Evolutionary conservation across 1,139 yeast genomes (phyloP).

Genomic region (Geotrichum klebahnii): DNA sequence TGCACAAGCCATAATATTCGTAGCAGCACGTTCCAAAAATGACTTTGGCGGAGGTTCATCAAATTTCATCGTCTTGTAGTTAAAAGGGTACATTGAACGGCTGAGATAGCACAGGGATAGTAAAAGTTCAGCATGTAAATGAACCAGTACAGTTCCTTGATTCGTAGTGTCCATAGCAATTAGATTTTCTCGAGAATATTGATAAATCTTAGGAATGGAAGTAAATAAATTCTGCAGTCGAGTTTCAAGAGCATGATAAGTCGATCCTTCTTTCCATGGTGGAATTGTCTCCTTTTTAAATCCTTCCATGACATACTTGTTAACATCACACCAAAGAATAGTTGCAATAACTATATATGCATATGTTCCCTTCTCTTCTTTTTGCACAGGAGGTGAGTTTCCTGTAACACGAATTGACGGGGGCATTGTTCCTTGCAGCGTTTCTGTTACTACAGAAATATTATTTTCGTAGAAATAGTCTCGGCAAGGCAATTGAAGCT

Average conservation of each 20-base stretch:
- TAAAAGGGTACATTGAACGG: conserved; percentile 29
- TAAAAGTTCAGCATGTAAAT: conserved; percentile 30
- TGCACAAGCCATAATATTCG: conserved; percentile 36
- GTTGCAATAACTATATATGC: conserved; percentile 36
- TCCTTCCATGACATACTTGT: conserved; percentile 30
- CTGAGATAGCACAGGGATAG: conserved; percentile 31
- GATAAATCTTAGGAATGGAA: conserved; percentile 27
- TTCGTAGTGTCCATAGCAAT: conserved; percentile 26
- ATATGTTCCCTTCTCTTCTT: conserved; percentile 25
- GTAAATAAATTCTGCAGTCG: conserved; percentile 21
- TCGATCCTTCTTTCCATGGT: conserved; percentile 30
- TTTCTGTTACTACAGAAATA: conserved; percentile 34
- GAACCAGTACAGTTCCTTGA: conserved; percentile 31
- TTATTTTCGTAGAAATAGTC: conserved; percentile 33
- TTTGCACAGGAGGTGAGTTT: conserved; percentile 5
- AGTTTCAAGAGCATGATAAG: conserved; percentile 20
- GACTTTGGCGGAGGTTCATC: conserved; percentile 31
- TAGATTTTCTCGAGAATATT: conserved; percentile 28
- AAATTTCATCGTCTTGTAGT: conserved; percentile 20
- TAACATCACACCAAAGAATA: conserved; percentile 38
- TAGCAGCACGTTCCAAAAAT: conserved; percentile 34
- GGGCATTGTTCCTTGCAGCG: conserved; percentile 26
- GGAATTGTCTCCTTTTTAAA: conserved; percentile 24
- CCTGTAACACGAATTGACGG: conserved; percentile 18
- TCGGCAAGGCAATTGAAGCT: conserved; percentile 37